Conservation (phyloP, 228 moss, liverwort and hornwort genomes). For the Sphagnum fallax region DNA sequence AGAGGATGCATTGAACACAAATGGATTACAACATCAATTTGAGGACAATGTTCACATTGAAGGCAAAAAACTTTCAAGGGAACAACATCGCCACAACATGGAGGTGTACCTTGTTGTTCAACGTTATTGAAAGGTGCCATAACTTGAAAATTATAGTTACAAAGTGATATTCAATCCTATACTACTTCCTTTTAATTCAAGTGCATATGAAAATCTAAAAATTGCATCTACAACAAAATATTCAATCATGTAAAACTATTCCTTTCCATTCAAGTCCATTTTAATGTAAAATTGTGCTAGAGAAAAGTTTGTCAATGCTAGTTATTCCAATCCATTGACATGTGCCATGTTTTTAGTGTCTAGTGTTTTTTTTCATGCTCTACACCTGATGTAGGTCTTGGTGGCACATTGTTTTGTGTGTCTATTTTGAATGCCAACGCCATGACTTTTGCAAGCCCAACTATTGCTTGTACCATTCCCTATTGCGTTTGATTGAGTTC, state of each 20-base stretch:
- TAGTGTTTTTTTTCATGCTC: not conserved
- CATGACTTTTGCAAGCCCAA: not conserved
- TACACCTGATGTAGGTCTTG: not conserved
- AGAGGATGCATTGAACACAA: not conserved
- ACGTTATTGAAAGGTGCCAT: no score
- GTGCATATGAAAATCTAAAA: no score
- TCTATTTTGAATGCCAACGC: not conserved
- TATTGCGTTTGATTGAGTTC: not conserved
- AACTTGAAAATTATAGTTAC: no score
- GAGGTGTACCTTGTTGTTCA: no score
- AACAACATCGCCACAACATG: not conserved
- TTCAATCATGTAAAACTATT: no score
- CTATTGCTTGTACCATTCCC: not conserved
- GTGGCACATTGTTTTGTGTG: no score
- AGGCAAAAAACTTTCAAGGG: not conserved
- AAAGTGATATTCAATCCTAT: no score
- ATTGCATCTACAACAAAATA: no score
- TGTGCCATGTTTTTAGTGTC: not conserved
- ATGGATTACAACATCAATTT: not conserved
- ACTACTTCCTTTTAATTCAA: no score
- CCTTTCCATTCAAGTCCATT: not conserved
- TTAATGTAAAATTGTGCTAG: not conserved
- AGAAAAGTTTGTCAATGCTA: not conserved
- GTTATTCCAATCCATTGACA: not conserved
- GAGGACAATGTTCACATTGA: not conserved